phyloP scores from a whole-genome alignment of 208 protist genomes.

The Acanthamoeba divionensis region DNA sequence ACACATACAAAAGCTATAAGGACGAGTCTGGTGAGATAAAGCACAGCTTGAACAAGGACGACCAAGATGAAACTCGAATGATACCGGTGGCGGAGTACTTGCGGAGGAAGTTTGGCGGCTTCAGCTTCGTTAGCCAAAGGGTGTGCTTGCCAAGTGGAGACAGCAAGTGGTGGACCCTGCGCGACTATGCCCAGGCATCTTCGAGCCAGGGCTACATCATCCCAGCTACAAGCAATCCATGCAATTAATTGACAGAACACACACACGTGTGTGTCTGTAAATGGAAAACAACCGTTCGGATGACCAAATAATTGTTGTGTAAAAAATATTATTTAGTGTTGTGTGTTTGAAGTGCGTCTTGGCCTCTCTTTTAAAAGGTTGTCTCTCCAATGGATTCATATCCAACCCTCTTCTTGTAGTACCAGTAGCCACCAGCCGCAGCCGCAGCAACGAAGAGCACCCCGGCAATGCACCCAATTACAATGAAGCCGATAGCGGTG shows the following conservation, averaged over 20 bases:
- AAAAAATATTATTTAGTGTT: too few relatives aligned
- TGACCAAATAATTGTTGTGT: too few relatives aligned
- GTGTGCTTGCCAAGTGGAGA: not conserved
- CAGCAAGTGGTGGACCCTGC: not conserved
- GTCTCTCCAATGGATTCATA: conserved; percentile 28
- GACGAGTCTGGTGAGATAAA: not conserved
- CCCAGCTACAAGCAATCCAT: too few relatives aligned
- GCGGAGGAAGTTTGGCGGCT: not conserved
- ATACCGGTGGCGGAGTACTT: conserved; percentile 34
- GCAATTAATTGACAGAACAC: too few relatives aligned
- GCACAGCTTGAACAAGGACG: conserved; percentile 52
- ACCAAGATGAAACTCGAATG: not conserved
- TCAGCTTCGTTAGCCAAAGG: not conserved
- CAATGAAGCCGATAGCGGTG: conserved; percentile 42
- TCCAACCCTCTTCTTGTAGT: conserved; percentile 23
- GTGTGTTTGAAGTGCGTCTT: too few relatives aligned
- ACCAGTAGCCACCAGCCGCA: conserved; percentile 35
- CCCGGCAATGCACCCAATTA: conserved; percentile 31
- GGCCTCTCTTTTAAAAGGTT: not conserved
- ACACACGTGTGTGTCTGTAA: too few relatives aligned
- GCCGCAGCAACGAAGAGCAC: conserved; percentile 31
- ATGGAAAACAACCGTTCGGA: too few relatives aligned
- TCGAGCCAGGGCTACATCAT: conserved; percentile 22
- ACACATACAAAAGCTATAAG: too few relatives aligned
- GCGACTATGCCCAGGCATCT: not conserved